Evolutionary conservation across 148 eudicot species (phyloP).

Genomic region (Chenopodium quinoa): DNA sequence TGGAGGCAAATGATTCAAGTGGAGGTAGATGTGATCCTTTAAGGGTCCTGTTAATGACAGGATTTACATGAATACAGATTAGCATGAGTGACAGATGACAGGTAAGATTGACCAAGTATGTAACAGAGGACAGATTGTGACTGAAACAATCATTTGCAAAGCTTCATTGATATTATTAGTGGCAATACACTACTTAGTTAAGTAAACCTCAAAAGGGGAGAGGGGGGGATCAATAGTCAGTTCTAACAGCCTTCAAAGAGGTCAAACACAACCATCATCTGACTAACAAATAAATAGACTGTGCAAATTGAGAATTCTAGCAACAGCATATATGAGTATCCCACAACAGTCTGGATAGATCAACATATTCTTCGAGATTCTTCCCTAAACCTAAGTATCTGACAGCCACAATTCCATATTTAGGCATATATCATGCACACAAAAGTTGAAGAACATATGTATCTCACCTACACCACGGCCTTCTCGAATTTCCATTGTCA

Average conservation of each 20-base stretch:
- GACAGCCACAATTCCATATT: not conserved
- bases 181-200: too few relatives aligned
- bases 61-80: not conserved
- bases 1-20: slow-evolving; percentile 96
- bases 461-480: slow-evolving; percentile 98
- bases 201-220: not conserved
- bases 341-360: too few relatives aligned
- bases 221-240: not conserved
- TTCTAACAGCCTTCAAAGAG: not conserved
- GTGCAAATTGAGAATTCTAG: too few relatives aligned
- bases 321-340: not conserved
- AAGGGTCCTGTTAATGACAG: slow-evolving; percentile 57
- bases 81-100: not conserved
- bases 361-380: not conserved
- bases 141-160: not conserved
- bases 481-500: slow-evolving; percentile 99
- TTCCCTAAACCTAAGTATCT: too few relatives aligned
- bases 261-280: not conserved
- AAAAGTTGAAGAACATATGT: not conserved
- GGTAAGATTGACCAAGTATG: not conserved
- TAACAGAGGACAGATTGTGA: not conserved
- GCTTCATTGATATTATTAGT: too few relatives aligned
- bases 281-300: not conserved
- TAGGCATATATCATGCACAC: not conserved
- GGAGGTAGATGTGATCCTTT: slow-evolving; percentile 97